Conservation (phyloP, 2,329 filamentous ascomycete genomes). For the Hymenoscyphus fraxineus region DNA sequence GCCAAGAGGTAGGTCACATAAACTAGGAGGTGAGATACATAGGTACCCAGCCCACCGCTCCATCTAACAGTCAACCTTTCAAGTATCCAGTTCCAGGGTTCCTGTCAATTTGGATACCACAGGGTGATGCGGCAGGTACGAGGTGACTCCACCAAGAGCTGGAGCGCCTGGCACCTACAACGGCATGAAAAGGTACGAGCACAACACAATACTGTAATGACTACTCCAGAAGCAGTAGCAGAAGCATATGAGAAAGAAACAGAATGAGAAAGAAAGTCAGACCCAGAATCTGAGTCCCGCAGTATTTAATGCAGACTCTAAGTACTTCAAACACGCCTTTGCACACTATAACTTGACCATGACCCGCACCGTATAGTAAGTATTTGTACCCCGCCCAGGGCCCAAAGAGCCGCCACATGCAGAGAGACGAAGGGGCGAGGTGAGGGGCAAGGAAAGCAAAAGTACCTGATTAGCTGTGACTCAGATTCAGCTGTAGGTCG, state of each 20-base stretch:
- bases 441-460: not conserved
- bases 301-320: not conserved
- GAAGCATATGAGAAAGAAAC: not conserved
- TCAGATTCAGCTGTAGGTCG: not conserved
- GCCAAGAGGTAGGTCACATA: not conserved
- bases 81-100: not conserved
- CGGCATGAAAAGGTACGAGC: not conserved
- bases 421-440: not conserved
- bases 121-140: not conserved
- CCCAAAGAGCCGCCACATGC: not conserved
- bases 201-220: not conserved
- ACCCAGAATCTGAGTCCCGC: not conserved
- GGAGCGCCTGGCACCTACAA: not conserved
- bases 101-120: not conserved
- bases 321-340: not conserved
- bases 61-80: not conserved
- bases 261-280: not conserved
- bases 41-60: not conserved
- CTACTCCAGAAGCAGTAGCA: not conserved
- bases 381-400: not conserved
- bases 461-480: conserved; percentile 5
- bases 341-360: not conserved
- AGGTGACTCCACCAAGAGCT: not conserved
- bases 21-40: not conserved
- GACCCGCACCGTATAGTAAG: not conserved